Conservation (phyloP, 2,329 filamentous ascomycete species). For the Passalora sequoiae region DNA sequence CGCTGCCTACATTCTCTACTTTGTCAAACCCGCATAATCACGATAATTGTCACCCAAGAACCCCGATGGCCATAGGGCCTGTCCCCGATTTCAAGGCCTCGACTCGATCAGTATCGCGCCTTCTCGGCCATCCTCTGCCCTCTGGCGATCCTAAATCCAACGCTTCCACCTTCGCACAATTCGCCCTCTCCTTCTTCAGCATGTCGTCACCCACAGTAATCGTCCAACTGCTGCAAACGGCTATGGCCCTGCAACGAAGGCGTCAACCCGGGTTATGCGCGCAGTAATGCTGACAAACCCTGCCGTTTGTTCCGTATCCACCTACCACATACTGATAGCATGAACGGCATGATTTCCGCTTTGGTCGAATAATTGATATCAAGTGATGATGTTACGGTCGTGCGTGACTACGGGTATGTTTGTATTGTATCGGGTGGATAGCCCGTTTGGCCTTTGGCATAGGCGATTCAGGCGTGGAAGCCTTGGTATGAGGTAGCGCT, state of each 20-base stretch:
- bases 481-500: slow-evolving; percentile 5
- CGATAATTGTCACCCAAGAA: too few relatives aligned
- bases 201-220: not conserved
- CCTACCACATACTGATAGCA: slow-evolving; percentile 8
- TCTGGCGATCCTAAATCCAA: too few relatives aligned
- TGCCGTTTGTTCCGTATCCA: slow-evolving; percentile 1
- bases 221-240: not conserved
- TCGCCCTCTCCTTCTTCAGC: not conserved
- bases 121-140: too few relatives aligned
- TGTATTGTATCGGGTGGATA: slow-evolving; percentile 3
- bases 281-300: slow-evolving; percentile 6
- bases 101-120: too few relatives aligned
- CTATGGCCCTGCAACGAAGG: slow-evolving; percentile 5
- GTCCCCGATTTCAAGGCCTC: too few relatives aligned
- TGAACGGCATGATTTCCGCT: slow-evolving; percentile 2
- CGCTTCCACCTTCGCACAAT: not conserved
- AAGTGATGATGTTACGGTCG: slow-evolving; percentile 9
- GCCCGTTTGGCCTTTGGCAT: slow-evolving; percentile 2
- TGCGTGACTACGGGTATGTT: slow-evolving; percentile 1
- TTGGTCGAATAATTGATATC: slow-evolving; percentile 6
- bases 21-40: too few relatives aligned
- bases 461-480: slow-evolving; percentile 4
- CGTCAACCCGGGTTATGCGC: slow-evolving; percentile 6
- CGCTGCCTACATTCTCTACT: too few relatives aligned
- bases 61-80: too few relatives aligned